Conservation (phyloP, 495 filamentous ascomycete genomes). For the Tuber aestivum region DNA sequence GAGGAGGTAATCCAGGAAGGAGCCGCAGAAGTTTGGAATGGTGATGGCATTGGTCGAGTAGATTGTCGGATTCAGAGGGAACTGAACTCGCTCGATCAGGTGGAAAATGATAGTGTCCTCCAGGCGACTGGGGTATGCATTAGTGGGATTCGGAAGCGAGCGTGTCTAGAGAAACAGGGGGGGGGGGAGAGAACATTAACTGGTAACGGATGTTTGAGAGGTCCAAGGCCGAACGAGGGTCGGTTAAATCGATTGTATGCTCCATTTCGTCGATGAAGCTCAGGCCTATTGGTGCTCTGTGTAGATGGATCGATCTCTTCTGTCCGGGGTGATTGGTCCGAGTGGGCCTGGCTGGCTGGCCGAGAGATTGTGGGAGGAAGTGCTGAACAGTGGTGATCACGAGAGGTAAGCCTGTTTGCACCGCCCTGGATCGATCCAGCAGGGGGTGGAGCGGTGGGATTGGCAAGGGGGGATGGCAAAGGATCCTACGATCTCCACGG, state of each 20-base stretch:
- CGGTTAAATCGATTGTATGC: conserved; percentile 75
- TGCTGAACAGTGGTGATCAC: not conserved
- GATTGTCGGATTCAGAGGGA: conserved; percentile 84
- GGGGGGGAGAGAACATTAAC: conserved; percentile 60
- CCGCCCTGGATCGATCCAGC: not conserved
- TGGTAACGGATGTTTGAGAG: conserved; percentile 91
- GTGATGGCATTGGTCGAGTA: conserved; percentile 73
- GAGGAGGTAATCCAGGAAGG: conserved; percentile 91
- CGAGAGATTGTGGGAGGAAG: not conserved
- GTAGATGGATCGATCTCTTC: not conserved
- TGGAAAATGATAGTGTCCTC: conserved; percentile 99
- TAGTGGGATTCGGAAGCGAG: conserved; percentile 9
- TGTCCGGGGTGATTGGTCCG: not conserved
- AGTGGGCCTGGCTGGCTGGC: not conserved
- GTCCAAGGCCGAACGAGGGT: conserved; percentile 77
- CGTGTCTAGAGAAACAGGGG: not conserved
- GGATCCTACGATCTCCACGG: not conserved
- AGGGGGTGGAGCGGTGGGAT: not conserved
- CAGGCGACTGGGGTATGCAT: conserved; percentile 59
- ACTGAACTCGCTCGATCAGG: conserved; percentile 95
- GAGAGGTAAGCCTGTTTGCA: not conserved
- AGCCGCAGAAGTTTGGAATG: conserved; percentile 61
- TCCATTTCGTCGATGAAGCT: conserved; percentile 59
- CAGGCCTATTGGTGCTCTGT: not conserved
- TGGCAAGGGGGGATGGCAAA: not conserved